phyloP scores from a whole-genome alignment of 345 rosid genomes.

The Populus davidiana region DNA sequence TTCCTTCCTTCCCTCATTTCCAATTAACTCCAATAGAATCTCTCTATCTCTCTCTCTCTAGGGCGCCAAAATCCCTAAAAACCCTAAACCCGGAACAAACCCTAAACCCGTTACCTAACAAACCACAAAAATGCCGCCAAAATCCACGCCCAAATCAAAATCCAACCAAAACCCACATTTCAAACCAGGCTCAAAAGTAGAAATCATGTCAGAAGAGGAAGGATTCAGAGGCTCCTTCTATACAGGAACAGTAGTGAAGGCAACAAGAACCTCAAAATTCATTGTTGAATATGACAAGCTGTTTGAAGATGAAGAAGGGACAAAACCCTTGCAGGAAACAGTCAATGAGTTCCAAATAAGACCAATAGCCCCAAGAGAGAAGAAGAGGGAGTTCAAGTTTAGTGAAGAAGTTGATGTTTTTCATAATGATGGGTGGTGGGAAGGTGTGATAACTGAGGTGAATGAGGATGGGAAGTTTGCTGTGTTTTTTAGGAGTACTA shows the following conservation, averaged over 20 bases:
- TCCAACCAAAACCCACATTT: slow-evolving; percentile 11
- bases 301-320: slow-evolving; percentile 49
- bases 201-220: slow-evolving; percentile 55
- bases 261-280: slow-evolving; percentile 30
- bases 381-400: slow-evolving; percentile 33
- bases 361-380: slow-evolving; percentile 55
- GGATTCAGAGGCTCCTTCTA: slow-evolving; percentile 81
- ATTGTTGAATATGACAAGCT: slow-evolving; percentile 46
- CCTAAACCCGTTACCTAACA: not conserved
- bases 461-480: slow-evolving; percentile 44
- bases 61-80: not conserved
- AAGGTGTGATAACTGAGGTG: slow-evolving; percentile 62
- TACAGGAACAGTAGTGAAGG: slow-evolving; percentile 41
- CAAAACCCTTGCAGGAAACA: slow-evolving; percentile 41
- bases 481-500: slow-evolving; percentile 55
- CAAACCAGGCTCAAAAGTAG: slow-evolving; percentile 53
- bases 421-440: slow-evolving; percentile 88
- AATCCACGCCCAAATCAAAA: slow-evolving; percentile 4
- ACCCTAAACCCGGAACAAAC: not conserved
- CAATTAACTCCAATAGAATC: not conserved
- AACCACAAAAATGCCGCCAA: slow-evolving; percentile 6
- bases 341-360: slow-evolving; percentile 42
- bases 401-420: slow-evolving; percentile 71
- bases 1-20: not conserved
- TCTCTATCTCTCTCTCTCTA: not conserved